phyloP scores from a whole-genome alignment of 768 basidiomycete species.

The Mycena capillaripes region DNA sequence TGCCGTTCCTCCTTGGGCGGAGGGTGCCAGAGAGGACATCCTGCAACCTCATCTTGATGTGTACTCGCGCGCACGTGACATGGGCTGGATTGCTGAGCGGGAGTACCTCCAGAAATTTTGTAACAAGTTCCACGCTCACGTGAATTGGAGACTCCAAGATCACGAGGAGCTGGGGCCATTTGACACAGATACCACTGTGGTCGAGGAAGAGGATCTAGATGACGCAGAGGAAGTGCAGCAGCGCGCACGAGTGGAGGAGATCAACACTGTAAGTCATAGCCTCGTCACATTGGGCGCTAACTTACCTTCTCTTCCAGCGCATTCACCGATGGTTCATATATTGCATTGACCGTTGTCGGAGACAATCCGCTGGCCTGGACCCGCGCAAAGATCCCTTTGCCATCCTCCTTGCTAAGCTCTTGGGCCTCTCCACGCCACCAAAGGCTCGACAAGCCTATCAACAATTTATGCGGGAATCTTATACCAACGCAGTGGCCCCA shows the following conservation, averaged over 20 bases:
- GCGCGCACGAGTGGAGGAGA: not conserved
- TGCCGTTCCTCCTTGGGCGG: not conserved
- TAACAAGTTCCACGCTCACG: conserved; percentile 5
- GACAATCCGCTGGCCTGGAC: not conserved
- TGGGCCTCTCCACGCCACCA: not conserved
- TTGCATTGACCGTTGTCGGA: not conserved
- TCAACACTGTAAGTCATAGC: conserved; percentile 9
- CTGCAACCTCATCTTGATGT: not conserved
- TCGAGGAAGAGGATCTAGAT: not conserved
- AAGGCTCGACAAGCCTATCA: conserved; percentile 25
- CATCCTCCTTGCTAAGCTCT: conserved; percentile 3
- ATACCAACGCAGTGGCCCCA: not conserved
- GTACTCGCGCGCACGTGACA: not conserved
- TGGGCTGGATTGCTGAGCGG: conserved; percentile 4
- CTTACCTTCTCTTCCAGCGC: not conserved
- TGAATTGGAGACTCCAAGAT: not conserved
- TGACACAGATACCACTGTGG: not conserved
- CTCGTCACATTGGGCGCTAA: not conserved
- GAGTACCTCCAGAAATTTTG: conserved; percentile 3
- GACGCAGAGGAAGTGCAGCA: not conserved
- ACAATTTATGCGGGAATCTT: conserved; percentile 20
- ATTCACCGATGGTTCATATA: conserved; percentile 17
- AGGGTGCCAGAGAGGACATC: conserved; percentile 1
- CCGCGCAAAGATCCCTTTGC: conserved; percentile 23
- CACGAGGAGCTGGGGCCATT: conserved; percentile 8